These are phyloP conservation scores for Cyberlindnera mycetangii DNA, from an alignment of 805 yeast species.

Conservation along the genomic window DNA sequence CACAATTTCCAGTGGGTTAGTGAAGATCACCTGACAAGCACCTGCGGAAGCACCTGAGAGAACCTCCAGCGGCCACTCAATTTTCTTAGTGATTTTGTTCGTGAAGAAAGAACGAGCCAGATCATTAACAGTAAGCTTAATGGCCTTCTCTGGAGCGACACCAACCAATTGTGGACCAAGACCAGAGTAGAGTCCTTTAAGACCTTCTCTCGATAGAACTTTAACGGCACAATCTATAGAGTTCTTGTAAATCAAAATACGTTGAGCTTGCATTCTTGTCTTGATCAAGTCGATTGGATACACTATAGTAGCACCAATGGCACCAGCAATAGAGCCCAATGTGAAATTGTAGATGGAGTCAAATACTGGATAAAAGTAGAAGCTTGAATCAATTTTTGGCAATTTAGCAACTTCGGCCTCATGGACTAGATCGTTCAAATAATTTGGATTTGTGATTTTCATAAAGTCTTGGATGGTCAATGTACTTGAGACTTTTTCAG, in stretches of 20 bases:
- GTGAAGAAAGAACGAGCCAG: conserved; percentile 72
- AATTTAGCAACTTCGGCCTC: conserved; percentile 16
- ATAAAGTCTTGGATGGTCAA: conserved; percentile 36
- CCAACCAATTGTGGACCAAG: conserved; percentile 92
- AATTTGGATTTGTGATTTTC: conserved; percentile 40
- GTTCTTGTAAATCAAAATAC: conserved; percentile 68
- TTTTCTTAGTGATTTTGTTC: conserved; percentile 43
- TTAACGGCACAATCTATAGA: conserved; percentile 84
- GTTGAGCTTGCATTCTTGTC: conserved; percentile 97
- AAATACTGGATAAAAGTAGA: conserved; percentile 59
- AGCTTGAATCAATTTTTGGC: conserved; percentile 29
- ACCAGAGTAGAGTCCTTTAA: conserved; percentile 86
- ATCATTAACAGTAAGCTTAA: conserved; percentile 92
- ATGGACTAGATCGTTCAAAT: conserved; percentile 27
- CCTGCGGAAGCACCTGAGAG: conserved; percentile 94
- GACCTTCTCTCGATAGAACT: conserved; percentile 73
- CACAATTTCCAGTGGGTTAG: conserved; percentile 94
- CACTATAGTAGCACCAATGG: conserved; percentile 96
- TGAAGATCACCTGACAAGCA: conserved; percentile 92
- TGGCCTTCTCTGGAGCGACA: conserved; percentile 98
- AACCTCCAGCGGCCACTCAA: conserved; percentile 62
- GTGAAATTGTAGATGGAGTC: conserved; percentile 85
- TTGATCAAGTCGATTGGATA: conserved; percentile 95
- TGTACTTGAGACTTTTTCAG: conserved; percentile 9
- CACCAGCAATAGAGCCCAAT: conserved; percentile 93